phyloP scores from a whole-genome alignment of 2,329 filamentous ascomycete genomes.

The Sporothrix inflata region DNA sequence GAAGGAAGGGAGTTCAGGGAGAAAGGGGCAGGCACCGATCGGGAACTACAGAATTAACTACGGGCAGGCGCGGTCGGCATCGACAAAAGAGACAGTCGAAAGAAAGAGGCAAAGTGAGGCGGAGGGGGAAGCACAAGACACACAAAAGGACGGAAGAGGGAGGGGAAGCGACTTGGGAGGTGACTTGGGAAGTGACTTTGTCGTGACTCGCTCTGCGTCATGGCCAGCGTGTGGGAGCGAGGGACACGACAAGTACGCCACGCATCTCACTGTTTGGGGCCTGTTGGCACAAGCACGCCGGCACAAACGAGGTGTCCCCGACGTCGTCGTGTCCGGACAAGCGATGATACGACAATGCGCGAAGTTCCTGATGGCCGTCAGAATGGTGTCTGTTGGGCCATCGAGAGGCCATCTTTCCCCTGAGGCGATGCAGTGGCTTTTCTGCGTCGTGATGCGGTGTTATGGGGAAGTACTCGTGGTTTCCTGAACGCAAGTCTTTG shows the following conservation, averaged over 20 bases:
- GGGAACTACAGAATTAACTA: conserved; percentile 19
- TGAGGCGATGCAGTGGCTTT: background rate
- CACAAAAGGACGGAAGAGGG: conserved; percentile 5
- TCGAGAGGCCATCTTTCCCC: background rate
- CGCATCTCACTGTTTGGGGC: background rate
- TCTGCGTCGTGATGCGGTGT: background rate
- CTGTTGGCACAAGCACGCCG: background rate
- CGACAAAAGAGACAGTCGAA: background rate
- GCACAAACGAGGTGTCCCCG: no score
- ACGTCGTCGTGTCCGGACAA: background rate
- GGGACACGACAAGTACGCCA: background rate
- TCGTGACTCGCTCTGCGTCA: background rate
- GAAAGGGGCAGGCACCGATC: conserved; percentile 2
- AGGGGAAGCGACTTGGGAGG: background rate
- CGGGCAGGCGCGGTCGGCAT: conserved; percentile 19
- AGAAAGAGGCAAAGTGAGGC: conserved; percentile 9
- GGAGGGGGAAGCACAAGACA: conserved; percentile 9
- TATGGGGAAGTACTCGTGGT: background rate
- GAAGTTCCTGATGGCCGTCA: background rate
- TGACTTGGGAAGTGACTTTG: background rate
- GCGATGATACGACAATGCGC: background rate
- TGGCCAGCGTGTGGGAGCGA: background rate
- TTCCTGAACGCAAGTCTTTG: no score
- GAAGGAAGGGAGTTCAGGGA: background rate
- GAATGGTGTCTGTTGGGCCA: background rate